A percentile compares a stretch with the other conserved stretches of the same genome.
Evolutionary conservation across 1,284 basidiomycete genomes (phyloP).

Genomic region (Ceratobasidium papillatum): DNA sequence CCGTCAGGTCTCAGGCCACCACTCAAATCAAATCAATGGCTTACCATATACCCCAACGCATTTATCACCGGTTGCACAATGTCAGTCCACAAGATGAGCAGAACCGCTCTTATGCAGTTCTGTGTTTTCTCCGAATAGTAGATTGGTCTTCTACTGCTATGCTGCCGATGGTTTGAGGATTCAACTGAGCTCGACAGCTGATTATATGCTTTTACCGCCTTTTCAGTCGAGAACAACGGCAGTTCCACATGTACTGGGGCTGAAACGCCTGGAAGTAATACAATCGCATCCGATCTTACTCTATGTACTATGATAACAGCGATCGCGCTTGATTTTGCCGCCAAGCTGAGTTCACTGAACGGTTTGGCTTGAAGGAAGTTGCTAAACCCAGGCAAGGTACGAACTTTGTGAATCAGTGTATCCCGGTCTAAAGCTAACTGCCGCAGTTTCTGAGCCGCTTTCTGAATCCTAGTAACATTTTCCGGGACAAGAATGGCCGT

Average conservation of each 20-base stretch:
- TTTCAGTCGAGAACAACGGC: neutral
- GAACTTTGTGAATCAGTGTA: conserved; percentile 39
- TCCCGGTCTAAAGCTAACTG: conserved; percentile 44
- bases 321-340: conserved; percentile 35
- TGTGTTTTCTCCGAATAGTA: neutral
- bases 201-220: neutral
- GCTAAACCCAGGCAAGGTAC: conserved; percentile 22
- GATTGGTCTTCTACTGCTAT: neutral
- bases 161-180: neutral
- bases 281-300: conserved; percentile 41
- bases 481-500: neutral
- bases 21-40: neutral
- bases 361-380: conserved; percentile 23
- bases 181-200: neutral
- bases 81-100: conserved; percentile 28
- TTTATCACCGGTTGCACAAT: conserved; percentile 35
- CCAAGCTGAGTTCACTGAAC: neutral
- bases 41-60: conserved; percentile 6
- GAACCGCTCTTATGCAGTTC: neutral
- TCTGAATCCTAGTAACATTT: neutral
- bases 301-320: conserved; percentile 40
- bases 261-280: conserved; percentile 6
- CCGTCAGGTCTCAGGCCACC: no score
- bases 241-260: neutral
- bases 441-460: conserved; percentile 35